Evolutionary conservation across 495 filamentous ascomycete genomes (phyloP), one percentile per base, ranked within the genome.

Genomic region (Aspergillus egyptiacus): DNA sequence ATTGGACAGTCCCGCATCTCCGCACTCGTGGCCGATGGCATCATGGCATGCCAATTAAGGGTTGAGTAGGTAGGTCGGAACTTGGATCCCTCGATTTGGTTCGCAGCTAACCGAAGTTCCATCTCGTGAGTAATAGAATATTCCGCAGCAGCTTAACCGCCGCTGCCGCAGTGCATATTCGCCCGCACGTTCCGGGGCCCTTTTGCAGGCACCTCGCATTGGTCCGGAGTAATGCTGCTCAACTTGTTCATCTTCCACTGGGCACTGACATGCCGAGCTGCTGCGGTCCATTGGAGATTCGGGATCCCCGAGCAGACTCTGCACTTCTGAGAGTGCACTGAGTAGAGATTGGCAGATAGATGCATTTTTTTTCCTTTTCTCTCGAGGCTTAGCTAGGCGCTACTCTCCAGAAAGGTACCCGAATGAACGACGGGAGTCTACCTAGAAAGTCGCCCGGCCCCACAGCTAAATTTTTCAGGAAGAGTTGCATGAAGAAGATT

Each of bases 61-160:
- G 20, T 22, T 33, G 38, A 27, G 15, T 19, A 43, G 35, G n/a
- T n/a, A n/a, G n/a, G n/a, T n/a, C n/a, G n/a, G 48, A 28, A 48
- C 39, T 51, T 44, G 27, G 51, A 47, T 53, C 50, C 36, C 43
- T 41, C 50, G 50, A 53, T 53, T 53, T 42, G 35, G 42, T 53
- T 46, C 11, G 28, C n/a, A 31, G 11, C 50, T 34, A 49, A 34
- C 0, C 36, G 15, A 3, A 23, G 23, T 35, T 18, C 9, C 25
- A 27, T n/a, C 25, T 5, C 18, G 24, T 42, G 23, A 25, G 33
- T 25, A 28, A 36, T 36, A 15, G 18, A 13, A 40, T 9, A 18
- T 22, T 20, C 15, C 7, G 15, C 9, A 15, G 5, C 18, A 42
- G 50, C 42, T 38, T 53, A 48, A 48, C 44, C 51, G 51, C 51